These are phyloP conservation scores for Dactylellina parvicollis DNA, from an alignment of 2,329 filamentous ascomycete genomes.

Conservation along the genomic window DNA sequence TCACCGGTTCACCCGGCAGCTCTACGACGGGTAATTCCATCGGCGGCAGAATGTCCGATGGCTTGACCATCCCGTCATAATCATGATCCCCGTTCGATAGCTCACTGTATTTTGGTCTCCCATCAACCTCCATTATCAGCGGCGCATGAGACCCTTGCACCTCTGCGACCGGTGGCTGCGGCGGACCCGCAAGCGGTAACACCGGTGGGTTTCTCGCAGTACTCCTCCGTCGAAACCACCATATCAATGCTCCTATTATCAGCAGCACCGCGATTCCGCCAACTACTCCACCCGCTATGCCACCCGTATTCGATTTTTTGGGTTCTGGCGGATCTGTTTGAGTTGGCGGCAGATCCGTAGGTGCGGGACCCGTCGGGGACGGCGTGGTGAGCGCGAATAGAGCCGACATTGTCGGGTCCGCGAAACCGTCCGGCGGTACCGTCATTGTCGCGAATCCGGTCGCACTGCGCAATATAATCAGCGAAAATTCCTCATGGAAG, in stretches of 20 bases:
- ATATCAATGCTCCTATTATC: neutral
- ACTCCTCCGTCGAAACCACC: constrained; percentile 4
- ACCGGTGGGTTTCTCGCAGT: neutral
- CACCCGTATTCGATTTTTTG: constrained; percentile 3
- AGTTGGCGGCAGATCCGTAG: neutral
- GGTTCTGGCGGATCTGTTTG: neutral
- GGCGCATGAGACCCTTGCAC: neutral
- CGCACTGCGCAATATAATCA: constrained; percentile 2
- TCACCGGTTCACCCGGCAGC: constrained; percentile 1
- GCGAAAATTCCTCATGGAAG: neutral
- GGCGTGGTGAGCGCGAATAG: constrained; percentile 30
- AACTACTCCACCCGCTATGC: constrained; percentile 24
- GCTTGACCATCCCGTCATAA: constrained; percentile 13
- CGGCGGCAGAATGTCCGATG: neutral
- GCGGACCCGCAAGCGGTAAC: neutral
- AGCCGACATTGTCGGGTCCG: constrained; percentile 19
- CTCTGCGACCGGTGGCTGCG: constrained; percentile 7
- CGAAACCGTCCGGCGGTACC: constrained; percentile 21
- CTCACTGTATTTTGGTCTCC: constrained; percentile 17
- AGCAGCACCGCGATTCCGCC: neutral
- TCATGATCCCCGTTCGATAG: constrained; percentile 2
- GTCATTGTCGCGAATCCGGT: constrained; percentile 30
- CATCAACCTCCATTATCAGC: constrained; percentile 17
- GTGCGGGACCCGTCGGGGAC: constrained; percentile 7
- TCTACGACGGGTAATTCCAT: constrained; percentile 3